These are phyloP conservation scores for Oidiodendron maius DNA, from an alignment of 495 filamentous ascomycete species.

Conservation along the genomic window DNA sequence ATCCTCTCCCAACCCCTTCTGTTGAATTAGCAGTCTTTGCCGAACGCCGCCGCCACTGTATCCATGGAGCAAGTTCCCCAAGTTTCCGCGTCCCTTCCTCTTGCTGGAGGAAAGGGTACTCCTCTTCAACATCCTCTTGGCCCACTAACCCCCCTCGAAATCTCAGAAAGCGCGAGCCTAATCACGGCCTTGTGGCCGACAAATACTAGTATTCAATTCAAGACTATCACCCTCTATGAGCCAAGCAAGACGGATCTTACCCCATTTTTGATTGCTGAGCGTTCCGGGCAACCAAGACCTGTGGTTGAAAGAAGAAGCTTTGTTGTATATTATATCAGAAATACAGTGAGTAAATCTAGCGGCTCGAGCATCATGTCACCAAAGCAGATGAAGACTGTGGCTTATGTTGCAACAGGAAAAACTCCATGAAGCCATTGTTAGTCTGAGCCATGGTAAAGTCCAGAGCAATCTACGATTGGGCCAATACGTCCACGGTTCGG, in stretches of 20 bases:
- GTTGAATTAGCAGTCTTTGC: too few relatives aligned
- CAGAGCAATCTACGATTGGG: constrained; percentile 55
- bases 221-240: constrained; percentile 58
- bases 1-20: too few relatives aligned
- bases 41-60: constrained; percentile 7
- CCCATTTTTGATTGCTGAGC: constrained; percentile 37
- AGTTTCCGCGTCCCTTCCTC: constrained; percentile 10
- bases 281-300: constrained; percentile 32
- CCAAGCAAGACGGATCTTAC: constrained; percentile 54
- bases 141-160: constrained; percentile 52
- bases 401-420: constrained; percentile 41
- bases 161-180: constrained; percentile 36
- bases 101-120: constrained; percentile 10
- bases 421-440: constrained; percentile 61
- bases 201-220: constrained; percentile 50
- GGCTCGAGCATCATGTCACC: too few relatives aligned
- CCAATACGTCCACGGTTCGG: constrained; percentile 47
- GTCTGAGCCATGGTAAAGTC: constrained; percentile 44
- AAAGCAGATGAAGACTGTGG: too few relatives aligned
- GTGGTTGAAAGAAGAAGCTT: constrained; percentile 47
- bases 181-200: constrained; percentile 44
- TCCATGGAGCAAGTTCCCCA: constrained; percentile 14
- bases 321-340: constrained; percentile 57
- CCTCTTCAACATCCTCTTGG: constrained; percentile 49
- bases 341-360: constrained; percentile 56